These are phyloP conservation scores for Taphrina populina DNA, from an alignment of 1,139 yeast species.

Conservation along the genomic window DNA sequence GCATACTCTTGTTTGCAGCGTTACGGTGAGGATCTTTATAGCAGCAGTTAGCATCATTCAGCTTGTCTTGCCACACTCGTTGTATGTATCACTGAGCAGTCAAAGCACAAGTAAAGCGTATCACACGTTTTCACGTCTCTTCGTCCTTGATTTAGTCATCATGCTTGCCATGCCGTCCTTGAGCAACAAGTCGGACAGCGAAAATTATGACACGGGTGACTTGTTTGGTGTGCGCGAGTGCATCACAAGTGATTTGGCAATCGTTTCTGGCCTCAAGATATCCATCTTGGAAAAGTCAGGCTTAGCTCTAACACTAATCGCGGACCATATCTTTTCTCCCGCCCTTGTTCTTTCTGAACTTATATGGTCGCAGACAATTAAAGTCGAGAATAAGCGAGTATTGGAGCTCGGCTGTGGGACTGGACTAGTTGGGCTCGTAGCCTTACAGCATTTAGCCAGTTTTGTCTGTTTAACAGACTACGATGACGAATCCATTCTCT, in stretches of 20 bases:
- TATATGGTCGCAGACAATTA: background rate
- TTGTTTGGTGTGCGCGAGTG: conserved; percentile 4
- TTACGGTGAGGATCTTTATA: no score
- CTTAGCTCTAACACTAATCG: conserved; percentile 7
- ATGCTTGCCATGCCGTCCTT: no score
- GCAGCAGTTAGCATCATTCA: no score
- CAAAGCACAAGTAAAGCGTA: no score
- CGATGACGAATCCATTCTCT: conserved; percentile 16
- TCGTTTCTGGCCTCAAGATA: conserved; percentile 10
- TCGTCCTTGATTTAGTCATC: no score
- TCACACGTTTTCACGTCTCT: no score
- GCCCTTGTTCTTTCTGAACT: conserved; percentile 13
- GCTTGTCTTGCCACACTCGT: no score
- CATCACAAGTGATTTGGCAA: background rate
- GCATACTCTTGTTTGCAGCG: no score
- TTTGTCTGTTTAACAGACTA: conserved; percentile 11
- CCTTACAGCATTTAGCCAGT: conserved; percentile 2
- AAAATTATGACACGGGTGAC: conserved; percentile 5
- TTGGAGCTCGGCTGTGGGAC: conserved; percentile 20
- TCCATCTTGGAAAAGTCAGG: conserved; percentile 15
- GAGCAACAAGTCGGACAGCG: no score
- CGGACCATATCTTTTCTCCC: conserved; percentile 20
- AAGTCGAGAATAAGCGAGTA: conserved; percentile 2
- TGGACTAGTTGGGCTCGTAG: conserved; percentile 13
- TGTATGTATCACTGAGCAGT: no score